These are phyloP conservation scores for Ogataea wickerhamii DNA, from an alignment of 805 yeast genomes.

Conservation along the genomic window DNA sequence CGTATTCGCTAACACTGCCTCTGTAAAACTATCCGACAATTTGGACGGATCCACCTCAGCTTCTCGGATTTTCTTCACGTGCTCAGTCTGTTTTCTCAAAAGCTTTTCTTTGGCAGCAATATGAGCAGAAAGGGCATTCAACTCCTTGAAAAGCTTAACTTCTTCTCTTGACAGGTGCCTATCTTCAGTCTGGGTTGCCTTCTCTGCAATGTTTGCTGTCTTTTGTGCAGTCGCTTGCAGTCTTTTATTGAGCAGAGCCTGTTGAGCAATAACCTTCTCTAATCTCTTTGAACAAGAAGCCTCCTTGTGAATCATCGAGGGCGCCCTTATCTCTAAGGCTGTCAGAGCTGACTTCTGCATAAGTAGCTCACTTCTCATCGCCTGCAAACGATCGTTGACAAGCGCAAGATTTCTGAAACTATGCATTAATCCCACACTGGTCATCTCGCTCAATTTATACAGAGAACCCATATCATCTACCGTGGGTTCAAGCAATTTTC, in stretches of 20 bases:
- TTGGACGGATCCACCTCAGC: conserved; percentile 16
- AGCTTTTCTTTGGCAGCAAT: conserved; percentile 20
- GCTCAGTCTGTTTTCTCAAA: conserved; percentile 8
- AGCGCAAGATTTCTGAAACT: conserved; percentile 18
- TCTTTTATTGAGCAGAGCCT: conserved; percentile 15
- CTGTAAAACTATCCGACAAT: conserved; percentile 1
- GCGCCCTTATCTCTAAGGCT: conserved; percentile 14
- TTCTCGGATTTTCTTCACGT: conserved; percentile 15
- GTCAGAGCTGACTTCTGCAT: conserved; percentile 24
- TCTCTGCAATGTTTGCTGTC: conserved; percentile 10
- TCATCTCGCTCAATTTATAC: conserved; percentile 14
- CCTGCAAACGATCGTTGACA: conserved; percentile 16
- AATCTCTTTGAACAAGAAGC: conserved; percentile 32
- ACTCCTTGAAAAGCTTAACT: conserved; percentile 20
- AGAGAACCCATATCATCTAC: conserved; percentile 16
- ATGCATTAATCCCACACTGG: conserved; percentile 16
- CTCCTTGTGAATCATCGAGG: conserved; percentile 14
- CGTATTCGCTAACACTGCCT: conserved; percentile 9
- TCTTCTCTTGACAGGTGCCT: conserved; percentile 25
- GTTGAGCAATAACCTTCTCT: conserved; percentile 30
- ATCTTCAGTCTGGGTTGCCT: conserved; percentile 9
- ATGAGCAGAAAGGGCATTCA: conserved; percentile 18
- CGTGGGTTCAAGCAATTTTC: conserved; percentile 10
- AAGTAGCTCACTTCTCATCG: conserved; percentile 22
- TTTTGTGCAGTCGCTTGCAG: conserved; percentile 13